Evolutionary conservation across 1,284 basidiomycete species (phyloP).

Genomic region (Lignosus rhinocerotis): DNA sequence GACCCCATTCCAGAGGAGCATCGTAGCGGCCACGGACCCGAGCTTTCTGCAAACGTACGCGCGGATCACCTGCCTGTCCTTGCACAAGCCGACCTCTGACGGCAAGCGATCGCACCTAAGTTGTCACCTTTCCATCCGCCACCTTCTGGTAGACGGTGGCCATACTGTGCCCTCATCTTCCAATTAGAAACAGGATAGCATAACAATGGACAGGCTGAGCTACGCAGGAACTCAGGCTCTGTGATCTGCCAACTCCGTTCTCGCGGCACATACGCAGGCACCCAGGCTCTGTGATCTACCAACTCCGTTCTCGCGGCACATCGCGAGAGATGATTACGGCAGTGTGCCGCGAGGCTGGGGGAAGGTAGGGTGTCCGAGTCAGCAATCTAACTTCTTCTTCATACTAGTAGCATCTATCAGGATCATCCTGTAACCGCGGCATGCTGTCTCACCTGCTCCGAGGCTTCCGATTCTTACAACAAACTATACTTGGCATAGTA

Average conservation of each 20-base stretch:
- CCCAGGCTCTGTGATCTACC: neutral
- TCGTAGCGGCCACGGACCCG: conserved; percentile 17
- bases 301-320: neutral
- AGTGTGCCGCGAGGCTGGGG: neutral
- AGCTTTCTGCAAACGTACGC: neutral
- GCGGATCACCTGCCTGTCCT: neutral
- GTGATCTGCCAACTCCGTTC: neutral
- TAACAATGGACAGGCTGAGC: neutral
- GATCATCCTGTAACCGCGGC: neutral
- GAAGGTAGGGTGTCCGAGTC: neutral
- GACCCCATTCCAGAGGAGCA: conserved; percentile 4
- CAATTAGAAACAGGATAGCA: neutral
- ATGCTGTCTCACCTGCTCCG: neutral
- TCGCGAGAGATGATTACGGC: neutral
- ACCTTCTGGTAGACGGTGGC: neutral
- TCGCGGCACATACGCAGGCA: neutral
- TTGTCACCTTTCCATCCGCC: neutral
- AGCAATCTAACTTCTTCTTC: neutral
- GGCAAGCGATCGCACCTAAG: neutral
- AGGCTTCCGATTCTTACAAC: no score
- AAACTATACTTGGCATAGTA: no score
- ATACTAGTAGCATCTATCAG: neutral
- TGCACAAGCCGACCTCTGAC: neutral
- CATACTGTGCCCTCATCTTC: neutral
- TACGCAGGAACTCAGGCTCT: neutral